Evolutionary conservation across 2,329 filamentous ascomycete genomes (phyloP).

Genomic region (Penicillium polonicum): DNA sequence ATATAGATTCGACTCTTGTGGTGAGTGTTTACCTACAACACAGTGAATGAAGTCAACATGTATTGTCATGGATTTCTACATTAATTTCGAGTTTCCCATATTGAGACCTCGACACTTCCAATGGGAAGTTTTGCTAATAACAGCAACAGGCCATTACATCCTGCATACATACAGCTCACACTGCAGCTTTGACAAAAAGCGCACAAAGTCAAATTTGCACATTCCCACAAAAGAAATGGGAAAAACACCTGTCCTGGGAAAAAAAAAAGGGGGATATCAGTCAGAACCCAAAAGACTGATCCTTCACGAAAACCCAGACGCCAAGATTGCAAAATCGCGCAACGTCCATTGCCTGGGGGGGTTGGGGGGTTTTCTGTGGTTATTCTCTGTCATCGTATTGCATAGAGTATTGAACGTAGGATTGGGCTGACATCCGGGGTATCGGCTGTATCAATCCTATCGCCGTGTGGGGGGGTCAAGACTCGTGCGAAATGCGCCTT

Average conservation of each 20-base stretch:
- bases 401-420: neutral
- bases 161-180: neutral
- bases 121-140: neutral
- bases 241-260: neutral
- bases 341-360: neutral
- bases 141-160: neutral
- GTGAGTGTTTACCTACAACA: neutral
- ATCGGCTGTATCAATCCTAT: slow-evolving; percentile 5
- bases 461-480: neutral
- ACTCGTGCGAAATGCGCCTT: neutral
- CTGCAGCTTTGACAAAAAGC: neutral
- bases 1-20: neutral
- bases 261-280: neutral
- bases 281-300: neutral
- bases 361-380: neutral
- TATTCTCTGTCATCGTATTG: neutral
- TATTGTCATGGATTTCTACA: neutral
- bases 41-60: neutral
- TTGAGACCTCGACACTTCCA: neutral
- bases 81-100: neutral
- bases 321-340: slow-evolving; percentile 1
- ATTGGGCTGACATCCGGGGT: neutral
- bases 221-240: neutral
- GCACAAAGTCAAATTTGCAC: neutral
- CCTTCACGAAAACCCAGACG: neutral